A percentile compares a stretch with the other conserved stretches of the same genome.
phyloP scores from a whole-genome alignment of 2,329 filamentous ascomycete genomes.

The Pezicula carpinea region DNA sequence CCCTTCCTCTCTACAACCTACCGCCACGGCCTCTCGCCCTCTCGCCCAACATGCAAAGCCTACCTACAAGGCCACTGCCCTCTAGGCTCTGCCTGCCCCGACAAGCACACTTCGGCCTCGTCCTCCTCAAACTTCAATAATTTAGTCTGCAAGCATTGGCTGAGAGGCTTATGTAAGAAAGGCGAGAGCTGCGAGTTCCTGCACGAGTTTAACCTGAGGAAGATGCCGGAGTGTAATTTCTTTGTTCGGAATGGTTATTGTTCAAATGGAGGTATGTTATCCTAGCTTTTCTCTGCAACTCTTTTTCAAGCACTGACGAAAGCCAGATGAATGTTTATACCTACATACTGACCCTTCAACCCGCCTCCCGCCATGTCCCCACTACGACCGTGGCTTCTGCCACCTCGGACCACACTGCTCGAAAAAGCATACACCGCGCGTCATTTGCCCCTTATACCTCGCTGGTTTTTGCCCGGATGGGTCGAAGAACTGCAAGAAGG shows the following conservation, averaged over 20 bases:
- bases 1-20: slow-evolving; percentile 81
- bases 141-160: slow-evolving; percentile 98
- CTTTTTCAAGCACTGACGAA: background rate
- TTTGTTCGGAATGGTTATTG: slow-evolving; percentile 92
- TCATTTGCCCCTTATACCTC: slow-evolving; percentile 78
- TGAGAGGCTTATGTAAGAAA: slow-evolving; percentile 96
- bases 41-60: slow-evolving; percentile 78
- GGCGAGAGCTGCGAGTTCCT: slow-evolving; percentile 95
- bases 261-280: slow-evolving; percentile 62
- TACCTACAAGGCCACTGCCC: slow-evolving; percentile 85
- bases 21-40: slow-evolving; percentile 75
- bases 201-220: slow-evolving; percentile 96
- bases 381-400: slow-evolving; percentile 94
- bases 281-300: background rate
- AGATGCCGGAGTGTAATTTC: slow-evolving; percentile 98
- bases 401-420: slow-evolving; percentile 81
- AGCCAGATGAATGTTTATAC: slow-evolving; percentile 81
- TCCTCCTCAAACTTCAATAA: slow-evolving; percentile 58
- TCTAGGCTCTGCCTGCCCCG: slow-evolving; percentile 75
- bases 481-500: slow-evolving; percentile 63
- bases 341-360: slow-evolving; percentile 83
- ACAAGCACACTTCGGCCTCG: slow-evolving; percentile 60
- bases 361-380: slow-evolving; percentile 74
- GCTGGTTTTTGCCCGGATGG: slow-evolving; percentile 94
- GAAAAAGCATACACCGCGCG: slow-evolving; percentile 82